Evolutionary conservation across 306 rosid species (phyloP).

Genomic region (Acmispon strigosus): DNA sequence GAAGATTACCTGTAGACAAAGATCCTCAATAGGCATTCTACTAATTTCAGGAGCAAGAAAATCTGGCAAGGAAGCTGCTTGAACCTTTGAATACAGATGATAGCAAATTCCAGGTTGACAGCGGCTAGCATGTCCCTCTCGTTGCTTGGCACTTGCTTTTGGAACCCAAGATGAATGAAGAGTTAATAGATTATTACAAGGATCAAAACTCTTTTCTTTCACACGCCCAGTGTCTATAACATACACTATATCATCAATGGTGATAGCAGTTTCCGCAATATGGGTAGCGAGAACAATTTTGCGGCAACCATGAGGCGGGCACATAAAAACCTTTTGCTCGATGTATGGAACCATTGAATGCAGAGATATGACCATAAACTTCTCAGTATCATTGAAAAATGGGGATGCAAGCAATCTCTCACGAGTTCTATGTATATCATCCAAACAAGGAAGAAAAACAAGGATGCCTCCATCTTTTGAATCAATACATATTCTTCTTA

Average conservation of each 20-base stretch:
- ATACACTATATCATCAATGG: conserved; percentile 83
- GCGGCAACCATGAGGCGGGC: conserved; percentile 59
- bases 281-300: conserved; percentile 84
- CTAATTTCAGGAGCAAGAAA: conserved; percentile 79
- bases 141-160: conserved; percentile 86
- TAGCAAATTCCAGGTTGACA: conserved; percentile 89
- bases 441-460: conserved; percentile 90
- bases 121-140: conserved; percentile 91
- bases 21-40: conserved; percentile 87
- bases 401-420: conserved; percentile 46
- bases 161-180: conserved; percentile 93
- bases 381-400: conserved; percentile 43
- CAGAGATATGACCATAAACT: conserved; percentile 47
- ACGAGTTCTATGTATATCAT: conserved; percentile 66
- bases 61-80: conserved; percentile 57
- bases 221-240: conserved; percentile 81
- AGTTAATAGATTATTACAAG: conserved; percentile 59
- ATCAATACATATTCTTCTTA: conserved; percentile 59
- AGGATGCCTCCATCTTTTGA: conserved; percentile 81
- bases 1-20: conserved; percentile 76
- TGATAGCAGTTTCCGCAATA: conserved; percentile 86
- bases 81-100: conserved; percentile 60
- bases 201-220: conserved; percentile 86
- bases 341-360: conserved; percentile 74
- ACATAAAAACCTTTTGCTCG: conserved; percentile 66